Conservation (phyloP, 139 green algal species). For the Coccomyxa sp. region DNA sequence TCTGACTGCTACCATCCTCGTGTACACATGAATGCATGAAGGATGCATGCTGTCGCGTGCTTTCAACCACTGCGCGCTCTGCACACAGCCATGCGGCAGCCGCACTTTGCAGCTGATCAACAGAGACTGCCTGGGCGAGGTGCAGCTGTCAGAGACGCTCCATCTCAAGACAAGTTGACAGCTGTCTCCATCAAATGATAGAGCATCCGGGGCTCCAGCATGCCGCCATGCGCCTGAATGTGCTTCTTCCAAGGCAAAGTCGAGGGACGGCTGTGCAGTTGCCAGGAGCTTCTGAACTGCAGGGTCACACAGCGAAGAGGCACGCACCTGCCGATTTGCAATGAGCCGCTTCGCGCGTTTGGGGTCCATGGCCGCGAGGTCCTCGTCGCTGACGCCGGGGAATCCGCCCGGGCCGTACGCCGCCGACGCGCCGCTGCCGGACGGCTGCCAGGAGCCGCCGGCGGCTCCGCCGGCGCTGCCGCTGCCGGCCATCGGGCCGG, state of each 20-base stretch:
- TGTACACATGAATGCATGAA: too few relatives aligned
- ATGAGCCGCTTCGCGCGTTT: constrained; percentile 1
- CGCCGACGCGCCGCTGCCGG: not conserved
- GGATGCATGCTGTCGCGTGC: too few relatives aligned
- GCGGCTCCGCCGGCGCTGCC: not conserved
- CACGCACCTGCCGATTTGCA: not conserved
- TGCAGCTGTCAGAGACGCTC: too few relatives aligned
- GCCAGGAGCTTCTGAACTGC: too few relatives aligned
- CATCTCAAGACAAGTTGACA: too few relatives aligned
- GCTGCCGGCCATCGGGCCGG: not conserved
- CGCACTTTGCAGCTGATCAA: too few relatives aligned
- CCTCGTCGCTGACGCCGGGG: not conserved
- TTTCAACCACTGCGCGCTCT: too few relatives aligned
- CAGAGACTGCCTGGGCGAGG: too few relatives aligned
- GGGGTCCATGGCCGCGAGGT: not conserved
- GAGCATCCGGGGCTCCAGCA: not conserved
- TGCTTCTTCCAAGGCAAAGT: not conserved
- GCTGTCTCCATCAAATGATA: not conserved
- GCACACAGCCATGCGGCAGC: too few relatives aligned
- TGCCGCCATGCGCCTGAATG: not conserved
- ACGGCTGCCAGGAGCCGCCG: not conserved
- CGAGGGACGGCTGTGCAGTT: not conserved
- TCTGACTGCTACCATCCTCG: too few relatives aligned
- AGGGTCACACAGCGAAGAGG: too few relatives aligned
- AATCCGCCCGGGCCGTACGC: not conserved